These are phyloP conservation scores for Jacaranda mimosifolia DNA, from an alignment of 257 asterid genomes.

Conservation along the genomic window DNA sequence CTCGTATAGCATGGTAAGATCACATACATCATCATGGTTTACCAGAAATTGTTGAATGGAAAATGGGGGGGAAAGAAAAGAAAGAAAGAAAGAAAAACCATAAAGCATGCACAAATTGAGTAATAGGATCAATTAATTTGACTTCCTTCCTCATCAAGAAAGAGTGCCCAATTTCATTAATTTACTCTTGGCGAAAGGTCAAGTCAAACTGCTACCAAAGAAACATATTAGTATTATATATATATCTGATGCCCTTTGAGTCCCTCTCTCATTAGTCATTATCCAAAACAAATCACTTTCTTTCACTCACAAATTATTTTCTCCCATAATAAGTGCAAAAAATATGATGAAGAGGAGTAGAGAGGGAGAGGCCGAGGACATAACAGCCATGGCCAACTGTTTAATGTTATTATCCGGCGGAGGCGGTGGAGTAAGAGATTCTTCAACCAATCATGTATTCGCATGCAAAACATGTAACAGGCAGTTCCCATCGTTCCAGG, in stretches of 20 bases:
- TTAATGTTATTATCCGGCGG: constrained; percentile 46
- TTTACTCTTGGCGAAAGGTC: too few relatives aligned
- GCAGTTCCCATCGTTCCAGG: constrained; percentile 67
- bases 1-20: too few relatives aligned
- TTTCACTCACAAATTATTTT: too few relatives aligned
- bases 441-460: constrained; percentile 39
- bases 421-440: neutral
- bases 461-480: constrained; percentile 63
- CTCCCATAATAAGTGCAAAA: neutral
- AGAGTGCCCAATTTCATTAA: too few relatives aligned
- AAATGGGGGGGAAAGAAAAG: neutral
- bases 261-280: too few relatives aligned
- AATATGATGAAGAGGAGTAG: neutral
- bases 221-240: too few relatives aligned
- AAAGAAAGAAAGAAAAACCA: neutral
- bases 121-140: neutral
- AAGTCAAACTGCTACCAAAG: too few relatives aligned
- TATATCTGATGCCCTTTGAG: too few relatives aligned
- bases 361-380: neutral
- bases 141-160: too few relatives aligned
- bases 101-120: neutral
- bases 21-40: neutral
- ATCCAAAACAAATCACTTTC: too few relatives aligned
- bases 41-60: neutral
- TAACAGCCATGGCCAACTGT: constrained; percentile 50